These are phyloP conservation scores for Blepharisma stoltei DNA, from an alignment of 73 alveolate genomes.

Conservation along the genomic window DNA sequence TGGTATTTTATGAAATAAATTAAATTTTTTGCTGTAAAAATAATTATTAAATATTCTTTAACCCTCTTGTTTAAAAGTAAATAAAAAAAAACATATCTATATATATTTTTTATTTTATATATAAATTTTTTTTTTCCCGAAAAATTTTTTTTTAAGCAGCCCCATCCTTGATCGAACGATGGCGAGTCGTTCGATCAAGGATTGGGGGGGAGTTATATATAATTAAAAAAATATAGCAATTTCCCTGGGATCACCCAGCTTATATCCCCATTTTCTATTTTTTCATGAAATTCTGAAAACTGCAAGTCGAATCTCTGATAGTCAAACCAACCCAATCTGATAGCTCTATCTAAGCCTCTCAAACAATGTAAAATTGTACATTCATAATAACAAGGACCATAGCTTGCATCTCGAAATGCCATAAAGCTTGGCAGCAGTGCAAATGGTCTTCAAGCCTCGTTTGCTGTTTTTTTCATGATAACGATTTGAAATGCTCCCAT, in stretches of 20 bases:
- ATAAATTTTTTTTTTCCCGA: too few species aligned
- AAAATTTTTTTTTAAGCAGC: too few species aligned
- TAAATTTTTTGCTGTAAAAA: too few species aligned
- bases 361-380: constrained; percentile 67
- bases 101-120: too few species aligned
- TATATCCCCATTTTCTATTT: constrained; percentile 56
- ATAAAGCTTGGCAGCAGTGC: constrained; percentile 40
- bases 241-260: constrained; percentile 62
- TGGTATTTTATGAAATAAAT: too few species aligned
- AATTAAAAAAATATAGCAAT: constrained; percentile 57
- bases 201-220: too few species aligned
- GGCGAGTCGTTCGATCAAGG: too few species aligned
- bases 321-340: constrained; percentile 61
- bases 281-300: constrained; percentile 46
- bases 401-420: constrained; percentile 50
- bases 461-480: constrained; percentile 52
- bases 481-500: constrained; percentile 79
- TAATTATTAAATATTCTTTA: too few species aligned
- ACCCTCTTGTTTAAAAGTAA: too few species aligned
- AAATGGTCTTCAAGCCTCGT: constrained; percentile 52
- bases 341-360: constrained; percentile 61
- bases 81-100: too few species aligned
- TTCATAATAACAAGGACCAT: constrained; percentile 48
- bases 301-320: constrained; percentile 42
- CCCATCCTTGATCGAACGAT: too few species aligned